Evolutionary conservation across 176 grass and related monocot species (phyloP), one percentile per base, ranked within the genome.

Genomic region (Ensete glaucum): DNA sequence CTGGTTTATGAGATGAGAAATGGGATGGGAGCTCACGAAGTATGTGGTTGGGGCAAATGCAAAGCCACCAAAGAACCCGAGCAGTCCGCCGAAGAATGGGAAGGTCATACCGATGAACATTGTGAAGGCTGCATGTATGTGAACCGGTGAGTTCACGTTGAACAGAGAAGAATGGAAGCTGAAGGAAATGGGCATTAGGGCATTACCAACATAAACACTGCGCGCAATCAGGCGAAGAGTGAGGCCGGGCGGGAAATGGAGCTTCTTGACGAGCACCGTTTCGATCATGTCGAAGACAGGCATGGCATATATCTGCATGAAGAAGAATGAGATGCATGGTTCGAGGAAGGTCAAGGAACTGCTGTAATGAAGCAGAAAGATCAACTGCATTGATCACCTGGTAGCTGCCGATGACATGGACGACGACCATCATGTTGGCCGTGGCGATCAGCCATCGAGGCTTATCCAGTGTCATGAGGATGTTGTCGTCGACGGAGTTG

Each of bases 31-130:
- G 51, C 92, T 96, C 86, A 96, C 92, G 65, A 75, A 96, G 78
- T 89, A 96, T 53, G 92, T 88, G 1, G 92, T 96, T 3, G 88
- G 92, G 52, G 92, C 89, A 78, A 85, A 96, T 19, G 86, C 92
- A 71, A 34, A 34, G 3, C 29, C 29, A 34, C 29, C 29, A 5
- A 34, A 34, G 29, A 34, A 34, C 3, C 3, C 29, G 29, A 34
- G 29, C 29, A 34, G 29, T 34, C 29, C 29, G 29, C 83, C 81
- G 73, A 96, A 96, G 88, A 96, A 96, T 5, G 92, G 88, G 76
- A 96, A 85, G 0, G 83, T 87, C 26, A 96, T 89, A 55, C 74
- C 88, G n/a, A 89, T 0, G 72, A 96, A 84, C 70, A 96, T 87
- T n/a, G 92, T 91, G 63, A 96, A 77, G 0, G 92, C 92, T 84